Conservation (phyloP, 164 flowering plant genomes). For the Pachysandra terminalis region DNA sequence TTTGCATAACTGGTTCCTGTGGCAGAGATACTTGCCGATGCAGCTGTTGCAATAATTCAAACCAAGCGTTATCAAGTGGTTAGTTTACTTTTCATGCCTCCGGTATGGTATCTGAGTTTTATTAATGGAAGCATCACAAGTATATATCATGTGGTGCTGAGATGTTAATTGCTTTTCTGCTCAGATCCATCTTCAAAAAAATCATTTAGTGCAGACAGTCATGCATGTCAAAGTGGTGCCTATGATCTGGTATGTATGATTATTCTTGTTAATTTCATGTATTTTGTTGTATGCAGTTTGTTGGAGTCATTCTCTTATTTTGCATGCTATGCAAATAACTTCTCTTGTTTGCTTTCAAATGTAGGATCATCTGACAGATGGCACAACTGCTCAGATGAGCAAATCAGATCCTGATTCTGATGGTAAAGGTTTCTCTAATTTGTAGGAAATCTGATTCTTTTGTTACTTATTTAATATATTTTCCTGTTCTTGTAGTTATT, state of each 20-base stretch:
- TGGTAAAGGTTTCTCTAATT: conserved; percentile 34
- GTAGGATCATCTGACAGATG: conserved; percentile 28
- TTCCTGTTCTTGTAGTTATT: neutral
- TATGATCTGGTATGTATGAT: conserved; percentile 28
- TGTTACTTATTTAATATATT: no score
- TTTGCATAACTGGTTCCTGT: conserved; percentile 27
- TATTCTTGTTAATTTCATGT: neutral
- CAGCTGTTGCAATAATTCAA: conserved; percentile 19
- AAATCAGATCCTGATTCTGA: conserved; percentile 49
- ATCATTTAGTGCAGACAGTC: conserved; percentile 22
- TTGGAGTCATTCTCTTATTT: no score
- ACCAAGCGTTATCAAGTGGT: conserved; percentile 37
- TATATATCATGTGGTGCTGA: no score
- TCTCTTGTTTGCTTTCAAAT: neutral
- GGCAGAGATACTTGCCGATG: conserved; percentile 22
- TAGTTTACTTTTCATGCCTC: conserved; percentile 9
- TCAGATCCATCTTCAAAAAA: conserved; percentile 42
- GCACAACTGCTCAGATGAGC: conserved; percentile 16
- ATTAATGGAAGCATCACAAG: no score
- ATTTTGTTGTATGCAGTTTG: neutral
- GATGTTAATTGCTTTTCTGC: neutral
- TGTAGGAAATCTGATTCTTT: no score
- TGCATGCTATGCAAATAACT: no score
- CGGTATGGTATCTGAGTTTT: no score
- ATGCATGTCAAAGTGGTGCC: conserved; percentile 16